Evolutionary conservation across 2,329 filamentous ascomycete genomes (phyloP), one percentile per base, ranked within the genome.

Genomic region (Aspergillus spinulosporus): DNA sequence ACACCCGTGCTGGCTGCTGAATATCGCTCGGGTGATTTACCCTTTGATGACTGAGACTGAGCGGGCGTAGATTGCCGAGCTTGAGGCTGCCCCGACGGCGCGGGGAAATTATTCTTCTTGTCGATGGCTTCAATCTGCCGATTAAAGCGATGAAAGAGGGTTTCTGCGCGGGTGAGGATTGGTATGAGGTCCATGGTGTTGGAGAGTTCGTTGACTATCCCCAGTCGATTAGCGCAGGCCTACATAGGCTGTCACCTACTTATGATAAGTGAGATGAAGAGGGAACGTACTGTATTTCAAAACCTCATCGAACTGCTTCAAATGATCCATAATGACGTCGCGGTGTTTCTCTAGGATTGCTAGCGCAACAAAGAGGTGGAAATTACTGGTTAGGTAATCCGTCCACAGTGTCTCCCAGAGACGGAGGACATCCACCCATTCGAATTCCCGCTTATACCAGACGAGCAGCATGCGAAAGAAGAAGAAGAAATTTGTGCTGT

Each of bases 401-500:
- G 94, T 97, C 94, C 95, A 99, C 2, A 97, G 77, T 0, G 84
- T 82, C 74, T 99, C 94, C 94, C 94, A 99, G 3, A 99, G 78
- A 14, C 89, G 84, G 34, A 97, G 78, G 8, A 96, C 85, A 68
- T 97, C 92, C 47, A 82, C 73, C 90, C 93, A 99, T 63, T 86
- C 83, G 66, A 99, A 99, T 74, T 99, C 94, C 47, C 94, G 88
- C 79, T 99, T 99, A 75, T 94, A 99, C 94, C 94, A 99, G 7
- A 99, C 94, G 1, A 99, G 81, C 34, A 99, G 81, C 94, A 97
- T 97, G 58, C 94, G 89, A 84, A 97, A 99, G 80, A 99, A 97
- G 80, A 99, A 99, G 76, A 99, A 99, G 75, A 99, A 99, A 73
- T 99, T 99, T 26, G 94, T 99, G 68, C 89, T 95, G 67, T 99